These are phyloP conservation scores for Cercospora brassicicola DNA, from an alignment of 2,329 filamentous ascomycete genomes.

Conservation along the genomic window DNA sequence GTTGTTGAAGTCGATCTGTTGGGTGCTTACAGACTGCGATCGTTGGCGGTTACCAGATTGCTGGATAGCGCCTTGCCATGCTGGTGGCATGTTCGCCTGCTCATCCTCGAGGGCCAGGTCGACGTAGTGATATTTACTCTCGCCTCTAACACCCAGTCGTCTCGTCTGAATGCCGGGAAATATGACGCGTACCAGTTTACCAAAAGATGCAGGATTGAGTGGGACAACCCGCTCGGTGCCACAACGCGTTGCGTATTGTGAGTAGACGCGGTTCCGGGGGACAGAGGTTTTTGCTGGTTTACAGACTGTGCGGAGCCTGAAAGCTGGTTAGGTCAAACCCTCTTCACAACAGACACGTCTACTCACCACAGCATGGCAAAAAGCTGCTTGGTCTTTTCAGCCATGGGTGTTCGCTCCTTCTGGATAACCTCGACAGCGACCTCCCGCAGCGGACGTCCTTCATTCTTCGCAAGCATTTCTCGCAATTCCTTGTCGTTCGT, in stretches of 20 bases:
- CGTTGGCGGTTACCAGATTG: constrained; percentile 29
- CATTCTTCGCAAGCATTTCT: constrained; percentile 69
- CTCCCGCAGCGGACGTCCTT: constrained; percentile 66
- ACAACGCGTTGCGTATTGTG: constrained; percentile 90
- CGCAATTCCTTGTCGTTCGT: constrained; percentile 81
- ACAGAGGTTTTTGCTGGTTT: constrained; percentile 79
- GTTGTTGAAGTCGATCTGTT: constrained; percentile 41
- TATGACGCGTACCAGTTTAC: constrained; percentile 92
- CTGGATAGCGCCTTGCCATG: constrained; percentile 25
- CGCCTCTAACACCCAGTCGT: constrained; percentile 85
- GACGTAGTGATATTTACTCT: constrained; percentile 96
- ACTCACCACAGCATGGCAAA: constrained; percentile 86
- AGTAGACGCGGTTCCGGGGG: constrained; percentile 88
- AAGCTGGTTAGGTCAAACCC: constrained; percentile 30
- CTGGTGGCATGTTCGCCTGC: constrained; percentile 29
- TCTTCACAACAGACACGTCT: neutral
- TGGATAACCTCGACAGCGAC: constrained; percentile 74
- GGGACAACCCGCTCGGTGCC: constrained; percentile 92
- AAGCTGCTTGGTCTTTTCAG: constrained; percentile 78
- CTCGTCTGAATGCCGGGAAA: constrained; percentile 94
- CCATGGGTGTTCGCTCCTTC: constrained; percentile 76
- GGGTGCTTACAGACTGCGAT: constrained; percentile 36
- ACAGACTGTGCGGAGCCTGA: constrained; percentile 72
- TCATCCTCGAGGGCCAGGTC: constrained; percentile 55
- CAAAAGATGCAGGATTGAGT: constrained; percentile 94